Evolutionary conservation across 139 green algal genomes (phyloP), one percentile per base, ranked within the genome.

Genomic region (Micractinium conductrix): DNA sequence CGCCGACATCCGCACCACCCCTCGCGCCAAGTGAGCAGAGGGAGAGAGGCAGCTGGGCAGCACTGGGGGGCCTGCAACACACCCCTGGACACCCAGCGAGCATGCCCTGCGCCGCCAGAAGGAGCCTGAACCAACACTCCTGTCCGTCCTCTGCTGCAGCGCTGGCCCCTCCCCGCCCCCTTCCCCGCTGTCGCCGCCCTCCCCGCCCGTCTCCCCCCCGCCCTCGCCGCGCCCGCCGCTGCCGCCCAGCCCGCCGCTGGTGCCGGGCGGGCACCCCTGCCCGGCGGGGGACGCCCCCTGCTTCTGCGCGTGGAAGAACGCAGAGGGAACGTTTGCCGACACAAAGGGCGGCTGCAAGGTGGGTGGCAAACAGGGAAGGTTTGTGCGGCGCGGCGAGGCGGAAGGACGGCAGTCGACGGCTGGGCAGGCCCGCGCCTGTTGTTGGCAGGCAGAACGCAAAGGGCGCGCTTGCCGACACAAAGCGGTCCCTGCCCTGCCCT

Each of bases 1-100:
- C 48, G 74, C 74, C 48, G 74, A 80, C 74, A 80, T 80, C 48
- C 74, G 74, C n/a, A 67, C 45, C 45, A 48, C n/a, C 12, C 40
- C 74, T 1, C 74, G 74, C 48, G 6, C n/a, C 16, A 80, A 80
- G 74, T 80, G 74, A 48, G 74, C 42, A 24, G 33, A 5, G 42
- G 65, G 60, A 44, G 65, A 14, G 2, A 53, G 68, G 37, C n/a
- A 22, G 33, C 22, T 73, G 30, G 19, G 19, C 6, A n/a, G 16
- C 9, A 19, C 24, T 33, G 21, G 8, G 10, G 4, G 4, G 30
- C 65, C 5, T 48, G 67, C 67, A 10, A 48, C 0, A 17, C 37
- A 14, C 1, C 14, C 16, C 4, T 33, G 17, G 16, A 4, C 0
- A 6, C 22, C 17, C 14, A 8, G 2, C 67, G n/a, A 37, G 37